Conservation (phyloP, 495 filamentous ascomycete genomes). For the Daldinia grandis region DNA sequence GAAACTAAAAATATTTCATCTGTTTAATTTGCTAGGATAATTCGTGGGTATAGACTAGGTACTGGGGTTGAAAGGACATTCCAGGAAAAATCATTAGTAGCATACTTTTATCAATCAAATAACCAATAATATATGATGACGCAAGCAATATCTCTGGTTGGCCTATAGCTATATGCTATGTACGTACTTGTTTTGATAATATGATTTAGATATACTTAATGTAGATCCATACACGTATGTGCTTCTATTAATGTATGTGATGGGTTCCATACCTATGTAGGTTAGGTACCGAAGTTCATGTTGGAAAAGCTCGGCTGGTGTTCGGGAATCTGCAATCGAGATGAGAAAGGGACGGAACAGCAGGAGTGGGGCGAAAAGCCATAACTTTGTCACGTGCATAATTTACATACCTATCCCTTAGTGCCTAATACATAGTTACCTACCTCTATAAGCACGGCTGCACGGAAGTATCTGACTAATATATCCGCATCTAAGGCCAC, state of each 20-base stretch:
- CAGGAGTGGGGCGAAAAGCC: neutral
- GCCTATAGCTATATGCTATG: neutral
- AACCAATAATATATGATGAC: neutral
- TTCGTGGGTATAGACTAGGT: slow-evolving; percentile 10
- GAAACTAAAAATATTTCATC: neutral
- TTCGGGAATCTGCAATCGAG: neutral
- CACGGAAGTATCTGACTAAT: slow-evolving; percentile 23
- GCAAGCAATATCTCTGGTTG: neutral
- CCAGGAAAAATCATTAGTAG: neutral
- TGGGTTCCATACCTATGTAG: neutral
- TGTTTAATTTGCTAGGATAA: slow-evolving; percentile 2
- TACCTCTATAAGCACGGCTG: neutral
- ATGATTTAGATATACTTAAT: too few species aligned
- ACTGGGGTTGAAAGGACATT: neutral
- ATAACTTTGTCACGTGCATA: neutral
- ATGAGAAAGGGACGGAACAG: neutral
- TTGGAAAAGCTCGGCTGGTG: neutral
- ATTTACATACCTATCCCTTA: neutral
- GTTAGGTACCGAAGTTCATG: neutral
- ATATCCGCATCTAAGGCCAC: slow-evolving; percentile 7
- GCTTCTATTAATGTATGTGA: neutral
- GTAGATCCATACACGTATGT: too few species aligned
- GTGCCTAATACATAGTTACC: neutral
- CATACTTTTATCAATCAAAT: neutral
- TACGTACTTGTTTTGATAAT: too few species aligned